These are phyloP conservation scores for Pyrus hybrid DNA, from an alignment of 331 rosid species.

Conservation along the genomic window DNA sequence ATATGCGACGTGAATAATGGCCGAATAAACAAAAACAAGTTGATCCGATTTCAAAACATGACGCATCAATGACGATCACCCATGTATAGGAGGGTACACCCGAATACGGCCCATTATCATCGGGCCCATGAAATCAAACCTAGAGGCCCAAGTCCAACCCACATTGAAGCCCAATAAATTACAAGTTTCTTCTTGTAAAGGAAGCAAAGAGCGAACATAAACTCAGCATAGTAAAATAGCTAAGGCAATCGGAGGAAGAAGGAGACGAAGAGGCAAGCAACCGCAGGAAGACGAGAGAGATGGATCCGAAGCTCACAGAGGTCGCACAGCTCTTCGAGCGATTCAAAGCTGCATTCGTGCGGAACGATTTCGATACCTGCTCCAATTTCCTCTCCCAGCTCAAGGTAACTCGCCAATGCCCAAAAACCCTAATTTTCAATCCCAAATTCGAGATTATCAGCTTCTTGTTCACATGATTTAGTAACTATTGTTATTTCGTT, in stretches of 20 bases:
- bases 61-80: too few species aligned
- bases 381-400: conserved; percentile 57
- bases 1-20: too few species aligned
- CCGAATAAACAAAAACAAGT: too few species aligned
- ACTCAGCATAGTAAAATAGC: not conserved
- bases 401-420: conserved; percentile 39
- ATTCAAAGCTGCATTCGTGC: conserved; percentile 57
- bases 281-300: not conserved
- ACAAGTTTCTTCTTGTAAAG: conserved; percentile 6
- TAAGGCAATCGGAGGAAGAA: not conserved
- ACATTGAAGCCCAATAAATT: not conserved
- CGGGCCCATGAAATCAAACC: not conserved
- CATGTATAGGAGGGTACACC: not conserved
- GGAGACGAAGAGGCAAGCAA: not conserved
- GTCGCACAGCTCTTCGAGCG: conserved; percentile 73
- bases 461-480: not conserved
- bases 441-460: not conserved
- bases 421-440: conserved; percentile 35
- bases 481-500: not conserved
- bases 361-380: conserved; percentile 47
- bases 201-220: not conserved
- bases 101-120: not conserved
- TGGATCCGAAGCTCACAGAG: conserved; percentile 81
- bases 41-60: too few species aligned
- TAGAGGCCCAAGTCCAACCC: not conserved